Base-by-base conservation (phyloP, 495 filamentous ascomycete genomes). In the Penicillium coprophilum region DNA sequence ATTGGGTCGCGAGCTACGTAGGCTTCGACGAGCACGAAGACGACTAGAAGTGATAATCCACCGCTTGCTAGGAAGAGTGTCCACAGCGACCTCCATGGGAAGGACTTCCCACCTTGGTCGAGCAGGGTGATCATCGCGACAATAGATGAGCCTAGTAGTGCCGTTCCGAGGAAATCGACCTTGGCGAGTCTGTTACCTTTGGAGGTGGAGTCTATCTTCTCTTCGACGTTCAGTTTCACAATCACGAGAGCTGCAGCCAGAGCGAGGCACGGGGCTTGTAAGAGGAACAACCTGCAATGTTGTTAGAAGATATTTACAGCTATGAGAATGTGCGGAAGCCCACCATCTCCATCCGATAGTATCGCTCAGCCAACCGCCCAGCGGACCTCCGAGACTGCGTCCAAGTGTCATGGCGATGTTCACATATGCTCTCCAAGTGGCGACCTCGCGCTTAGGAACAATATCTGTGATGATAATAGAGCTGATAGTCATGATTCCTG, bases 261-360 rank as follows among this genome's bases (percentile, higher is more conserved):
- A 5, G 64, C 65, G 8, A 85, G 70, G 9, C 85, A 66, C 0
- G 85, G 85, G 4, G 71, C 73, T 63, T 88, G 86, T 1, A 80
- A 71, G 6, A 83, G 66, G 53, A 88, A 90, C 0, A 85, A 79
- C 84, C 83, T 85, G 31, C 48, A 1, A 7, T n/a, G 6, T 5
- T 7, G 46, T 36, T 59, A 53, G 40, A 24, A 32, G 19, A 24
- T 8, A 28, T 20, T 43, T 43, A 17, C 9, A 30, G 20, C 41
- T 27, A 48, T 21, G 20, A 12, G 20, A 11, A 11, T 27, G 19
- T 7, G 3, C 2, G 9, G 34, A 13, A n/a, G 58, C 48, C n/a
- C 50, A 84, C 85, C 85, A 88, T 64, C 86, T 72, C 86, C 86
- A 89, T 48, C 85, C 85, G 24, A 87, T 76, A 1, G 79, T 78